Percentiles rank a stretch among this genome's conserved stretches.
phyloP scores from a whole-genome alignment of 2,329 filamentous ascomycete genomes.

The Neophaeococcomyces aloes region DNA sequence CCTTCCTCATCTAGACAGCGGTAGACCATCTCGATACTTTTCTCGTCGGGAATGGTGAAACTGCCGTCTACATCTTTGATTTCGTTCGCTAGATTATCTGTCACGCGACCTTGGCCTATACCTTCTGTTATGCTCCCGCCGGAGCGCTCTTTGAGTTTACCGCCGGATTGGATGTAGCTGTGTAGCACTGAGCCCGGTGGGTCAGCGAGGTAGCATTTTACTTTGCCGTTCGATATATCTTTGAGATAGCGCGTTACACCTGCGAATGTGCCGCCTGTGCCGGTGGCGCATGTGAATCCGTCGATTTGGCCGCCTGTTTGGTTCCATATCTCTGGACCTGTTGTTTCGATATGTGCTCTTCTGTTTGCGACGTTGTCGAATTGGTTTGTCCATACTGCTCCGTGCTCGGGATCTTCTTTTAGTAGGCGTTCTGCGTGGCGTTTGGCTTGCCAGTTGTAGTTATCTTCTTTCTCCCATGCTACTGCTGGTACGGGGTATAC shows the following conservation, averaged over 20 bases:
- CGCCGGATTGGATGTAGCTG: slow-evolving; percentile 78
- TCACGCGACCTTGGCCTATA: slow-evolving; percentile 91
- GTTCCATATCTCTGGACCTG: slow-evolving; percentile 91
- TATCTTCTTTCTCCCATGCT: slow-evolving; percentile 85
- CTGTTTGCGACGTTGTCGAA: slow-evolving; percentile 96
- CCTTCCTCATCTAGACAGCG: slow-evolving; percentile 92
- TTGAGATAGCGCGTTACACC: slow-evolving; percentile 84
- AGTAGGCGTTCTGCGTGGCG: slow-evolving; percentile 67
- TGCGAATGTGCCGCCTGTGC: slow-evolving; percentile 83
- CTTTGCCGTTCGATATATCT: slow-evolving; percentile 62
- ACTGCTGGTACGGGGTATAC: slow-evolving; percentile 94
- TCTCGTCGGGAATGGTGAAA: slow-evolving; percentile 75
- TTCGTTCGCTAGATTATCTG: slow-evolving; percentile 85
- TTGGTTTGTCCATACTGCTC: slow-evolving; percentile 97
- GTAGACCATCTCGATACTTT: slow-evolving; percentile 97
- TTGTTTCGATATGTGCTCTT: slow-evolving; percentile 90
- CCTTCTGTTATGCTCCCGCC: slow-evolving; percentile 94
- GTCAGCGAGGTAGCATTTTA: slow-evolving; percentile 85
- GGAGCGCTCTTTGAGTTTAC: slow-evolving; percentile 66
- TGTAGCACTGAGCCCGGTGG: slow-evolving; percentile 89
- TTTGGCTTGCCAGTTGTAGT: slow-evolving; percentile 95
- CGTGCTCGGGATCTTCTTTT: slow-evolving; percentile 40
- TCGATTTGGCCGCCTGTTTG: slow-evolving; percentile 80
- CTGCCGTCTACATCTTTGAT: slow-evolving; percentile 75
- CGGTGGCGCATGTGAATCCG: slow-evolving; percentile 90